These are phyloP conservation scores for Tuber microsphaerosporum DNA, from an alignment of 495 filamentous ascomycete species.

Conservation along the genomic window DNA sequence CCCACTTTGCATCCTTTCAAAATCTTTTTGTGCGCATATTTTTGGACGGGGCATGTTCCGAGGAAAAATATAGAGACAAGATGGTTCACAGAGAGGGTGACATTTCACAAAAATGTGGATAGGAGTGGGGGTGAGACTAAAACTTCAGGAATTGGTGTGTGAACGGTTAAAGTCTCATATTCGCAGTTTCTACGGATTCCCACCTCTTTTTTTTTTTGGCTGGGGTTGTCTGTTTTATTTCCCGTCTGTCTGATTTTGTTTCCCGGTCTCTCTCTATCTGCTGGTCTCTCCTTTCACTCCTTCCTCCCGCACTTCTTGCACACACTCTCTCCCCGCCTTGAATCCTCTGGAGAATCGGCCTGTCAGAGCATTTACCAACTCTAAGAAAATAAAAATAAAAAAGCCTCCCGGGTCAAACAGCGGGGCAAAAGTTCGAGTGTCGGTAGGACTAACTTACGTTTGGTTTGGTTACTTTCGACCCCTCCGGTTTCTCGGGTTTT, in stretches of 20 bases:
- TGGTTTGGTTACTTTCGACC: background rate
- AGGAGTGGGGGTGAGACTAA: background rate
- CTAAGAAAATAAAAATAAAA: background rate
- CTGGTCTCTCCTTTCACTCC: background rate
- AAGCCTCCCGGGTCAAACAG: background rate
- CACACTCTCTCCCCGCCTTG: background rate
- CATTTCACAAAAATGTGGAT: background rate
- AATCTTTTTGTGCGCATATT: constrained; percentile 2
- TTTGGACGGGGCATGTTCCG: constrained; percentile 10
- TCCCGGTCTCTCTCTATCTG: background rate
- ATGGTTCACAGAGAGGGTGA: background rate
- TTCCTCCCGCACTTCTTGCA: background rate
- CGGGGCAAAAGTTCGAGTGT: background rate
- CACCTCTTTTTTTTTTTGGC: background rate
- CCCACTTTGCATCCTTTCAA: constrained; percentile 13
- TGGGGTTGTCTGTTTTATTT: background rate
- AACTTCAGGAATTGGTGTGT: background rate
- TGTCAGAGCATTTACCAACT: background rate
- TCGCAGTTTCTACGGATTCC: background rate
- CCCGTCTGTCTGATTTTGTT: background rate
- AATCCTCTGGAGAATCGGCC: background rate
- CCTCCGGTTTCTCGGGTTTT: background rate
- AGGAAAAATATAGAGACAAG: constrained; percentile 13
- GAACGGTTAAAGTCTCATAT: background rate
- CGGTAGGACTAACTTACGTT: background rate